phyloP scores from a whole-genome alignment of 2,329 filamentous ascomycete genomes.

The Neophaeococcomyces mojaviensis region DNA sequence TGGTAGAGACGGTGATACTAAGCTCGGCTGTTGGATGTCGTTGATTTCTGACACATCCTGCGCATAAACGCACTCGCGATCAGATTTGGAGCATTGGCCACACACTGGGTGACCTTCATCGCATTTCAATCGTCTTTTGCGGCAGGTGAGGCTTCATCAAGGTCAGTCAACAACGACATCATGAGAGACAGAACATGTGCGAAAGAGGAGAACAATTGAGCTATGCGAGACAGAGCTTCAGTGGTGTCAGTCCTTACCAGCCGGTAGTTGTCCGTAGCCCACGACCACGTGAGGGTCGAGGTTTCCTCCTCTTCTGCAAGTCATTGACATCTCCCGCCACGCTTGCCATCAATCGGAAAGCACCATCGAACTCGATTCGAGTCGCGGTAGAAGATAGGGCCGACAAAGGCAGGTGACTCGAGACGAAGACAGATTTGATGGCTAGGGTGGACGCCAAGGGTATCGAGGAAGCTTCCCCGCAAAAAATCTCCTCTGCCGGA shows the following conservation, averaged over 20 bases:
- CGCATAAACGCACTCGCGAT: conserved; percentile 1
- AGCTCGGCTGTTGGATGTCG: background rate
- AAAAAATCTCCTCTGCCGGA: too few species aligned
- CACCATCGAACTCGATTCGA: too few species aligned
- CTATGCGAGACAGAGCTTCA: too few species aligned
- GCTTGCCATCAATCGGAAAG: background rate
- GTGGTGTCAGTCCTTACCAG: conserved; percentile 3
- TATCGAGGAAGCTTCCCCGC: too few species aligned
- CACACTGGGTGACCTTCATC: conserved; percentile 6
- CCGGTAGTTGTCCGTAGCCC: conserved; percentile 9
- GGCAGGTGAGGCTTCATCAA: conserved; percentile 9
- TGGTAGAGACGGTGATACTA: background rate
- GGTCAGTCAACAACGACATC: too few species aligned
- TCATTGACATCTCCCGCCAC: conserved; percentile 1
- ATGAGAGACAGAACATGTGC: background rate
- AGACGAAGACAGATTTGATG: too few species aligned
- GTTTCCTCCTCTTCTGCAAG: conserved; percentile 5
- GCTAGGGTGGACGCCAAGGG: too few species aligned
- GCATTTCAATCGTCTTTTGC: conserved; percentile 8
- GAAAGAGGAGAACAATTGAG: too few species aligned
- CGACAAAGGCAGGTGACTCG: too few species aligned
- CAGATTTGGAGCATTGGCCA: conserved; percentile 5
- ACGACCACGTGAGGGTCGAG: conserved; percentile 5
- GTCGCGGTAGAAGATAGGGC: too few species aligned
- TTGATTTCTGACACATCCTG: background rate